Percentiles rank a stretch among this genome's conserved stretches.
phyloP scores from a whole-genome alignment of 495 filamentous ascomycete genomes.

The Massariosphaeria phaeospora region DNA sequence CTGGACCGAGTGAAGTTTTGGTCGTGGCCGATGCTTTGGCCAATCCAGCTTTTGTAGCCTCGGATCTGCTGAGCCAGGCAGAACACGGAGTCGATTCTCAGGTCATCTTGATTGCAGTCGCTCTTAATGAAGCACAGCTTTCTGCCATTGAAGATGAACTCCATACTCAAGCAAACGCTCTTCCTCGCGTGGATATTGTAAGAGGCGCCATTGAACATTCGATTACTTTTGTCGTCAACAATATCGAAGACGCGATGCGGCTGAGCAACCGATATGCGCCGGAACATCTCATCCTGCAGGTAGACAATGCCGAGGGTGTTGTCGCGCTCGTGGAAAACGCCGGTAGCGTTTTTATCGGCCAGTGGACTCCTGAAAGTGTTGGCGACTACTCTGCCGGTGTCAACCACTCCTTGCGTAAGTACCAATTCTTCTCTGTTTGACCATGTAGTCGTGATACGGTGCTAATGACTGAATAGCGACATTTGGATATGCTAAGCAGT shows the following conservation, averaged over 20 bases:
- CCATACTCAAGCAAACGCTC: conserved; percentile 77
- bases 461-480: no score
- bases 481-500: conserved; percentile 96
- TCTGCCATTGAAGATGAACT: conserved; percentile 84
- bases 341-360: conserved; percentile 89
- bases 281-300: conserved; percentile 91
- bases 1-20: conserved; percentile 91
- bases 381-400: conserved; percentile 97
- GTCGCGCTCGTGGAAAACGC: conserved; percentile 85
- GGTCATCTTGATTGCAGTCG: conserved; percentile 85
- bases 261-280: conserved; percentile 95
- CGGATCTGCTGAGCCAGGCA: conserved; percentile 89
- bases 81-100: conserved; percentile 96
- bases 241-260: conserved; percentile 75
- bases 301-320: conserved; percentile 63
- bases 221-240: conserved; percentile 75
- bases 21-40: conserved; percentile 88
- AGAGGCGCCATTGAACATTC: conserved; percentile 86
- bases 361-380: conserved; percentile 95
- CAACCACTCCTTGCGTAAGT: conserved; percentile 94
- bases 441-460: no score
- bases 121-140: conserved; percentile 64
- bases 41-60: conserved; percentile 92
- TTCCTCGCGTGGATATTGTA: conserved; percentile 90
- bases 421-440: neutral